Conservation (phyloP, 1,284 basidiomycete species). For the Microbotryum silenes-acaulis region DNA sequence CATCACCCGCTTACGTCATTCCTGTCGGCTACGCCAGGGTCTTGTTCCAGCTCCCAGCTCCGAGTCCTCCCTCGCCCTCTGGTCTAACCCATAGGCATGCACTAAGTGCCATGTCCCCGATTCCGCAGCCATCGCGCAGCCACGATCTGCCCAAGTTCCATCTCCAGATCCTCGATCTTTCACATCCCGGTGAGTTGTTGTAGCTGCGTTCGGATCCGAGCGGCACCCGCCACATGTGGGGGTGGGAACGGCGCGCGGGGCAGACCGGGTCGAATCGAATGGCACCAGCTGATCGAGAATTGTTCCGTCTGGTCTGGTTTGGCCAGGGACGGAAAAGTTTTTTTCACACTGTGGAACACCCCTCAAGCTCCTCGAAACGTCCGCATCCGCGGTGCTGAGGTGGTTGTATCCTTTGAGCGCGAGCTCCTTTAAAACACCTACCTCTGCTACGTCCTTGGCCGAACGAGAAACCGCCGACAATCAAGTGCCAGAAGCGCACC, state of each 20-base stretch:
- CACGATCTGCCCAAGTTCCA: conserved; percentile 2
- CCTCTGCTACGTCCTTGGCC: neutral
- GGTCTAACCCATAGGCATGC: too few species aligned
- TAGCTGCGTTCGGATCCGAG: neutral
- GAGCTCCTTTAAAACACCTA: neutral
- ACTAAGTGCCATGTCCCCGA: too few species aligned
- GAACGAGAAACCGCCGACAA: neutral
- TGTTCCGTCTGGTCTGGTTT: too few species aligned
- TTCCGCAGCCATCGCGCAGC: too few species aligned
- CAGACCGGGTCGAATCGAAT: neutral
- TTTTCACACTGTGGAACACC: neutral
- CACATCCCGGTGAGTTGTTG: neutral
- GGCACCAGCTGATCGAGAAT: neutral
- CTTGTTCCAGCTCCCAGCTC: too few species aligned
- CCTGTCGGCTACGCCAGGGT: too few species aligned
- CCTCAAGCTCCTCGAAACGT: neutral
- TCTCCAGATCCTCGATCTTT: conserved; percentile 8
- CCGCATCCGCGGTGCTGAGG: conserved; percentile 3
- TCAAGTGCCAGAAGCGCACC: neutral
- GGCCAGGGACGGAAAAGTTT: conserved; percentile 2
- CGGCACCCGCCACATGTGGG: neutral
- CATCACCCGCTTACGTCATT: too few species aligned
- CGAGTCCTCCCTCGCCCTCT: too few species aligned
- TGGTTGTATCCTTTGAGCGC: conserved; percentile 10
- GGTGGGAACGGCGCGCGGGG: neutral